These are phyloP conservation scores for Sporothrix sp. DNA, from an alignment of 2,329 filamentous ascomycete genomes.

Conservation along the genomic window DNA sequence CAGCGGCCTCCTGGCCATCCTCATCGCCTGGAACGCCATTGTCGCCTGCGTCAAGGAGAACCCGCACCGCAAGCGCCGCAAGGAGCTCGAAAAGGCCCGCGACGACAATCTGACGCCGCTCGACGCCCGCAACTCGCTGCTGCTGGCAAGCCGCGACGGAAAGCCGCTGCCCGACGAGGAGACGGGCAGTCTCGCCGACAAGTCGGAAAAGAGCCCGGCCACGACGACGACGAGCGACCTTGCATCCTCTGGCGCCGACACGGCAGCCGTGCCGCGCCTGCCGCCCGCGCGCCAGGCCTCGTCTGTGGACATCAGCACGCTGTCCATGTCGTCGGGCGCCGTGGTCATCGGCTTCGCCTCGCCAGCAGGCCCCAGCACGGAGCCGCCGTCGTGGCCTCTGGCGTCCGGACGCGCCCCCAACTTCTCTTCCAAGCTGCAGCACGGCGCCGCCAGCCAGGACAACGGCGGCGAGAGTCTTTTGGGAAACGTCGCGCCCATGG, in stretches of 20 bases:
- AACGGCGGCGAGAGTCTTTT: neutral
- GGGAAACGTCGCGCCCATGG: conserved; percentile 4
- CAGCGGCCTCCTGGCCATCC: conserved; percentile 71
- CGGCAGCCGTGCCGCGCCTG: neutral
- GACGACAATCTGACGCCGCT: conserved; percentile 81
- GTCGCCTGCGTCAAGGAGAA: conserved; percentile 77
- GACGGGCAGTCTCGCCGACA: neutral
- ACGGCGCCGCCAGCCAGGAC: neutral
- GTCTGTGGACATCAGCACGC: neutral
- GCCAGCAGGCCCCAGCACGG: neutral
- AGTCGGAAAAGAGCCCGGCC: neutral
- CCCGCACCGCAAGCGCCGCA: conserved; percentile 78
- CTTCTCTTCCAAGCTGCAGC: neutral
- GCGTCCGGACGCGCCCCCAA: neutral
- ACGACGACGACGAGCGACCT: neutral
- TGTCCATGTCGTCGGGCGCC: conserved; percentile 2
- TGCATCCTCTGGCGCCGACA: neutral
- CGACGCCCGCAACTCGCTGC: conserved; percentile 76
- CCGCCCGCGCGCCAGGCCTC: conserved; percentile 4
- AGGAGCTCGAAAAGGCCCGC: conserved; percentile 74
- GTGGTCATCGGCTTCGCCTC: conserved; percentile 10
- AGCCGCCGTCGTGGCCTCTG: neutral
- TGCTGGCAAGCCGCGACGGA: conserved; percentile 48
- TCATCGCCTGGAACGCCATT: conserved; percentile 83
- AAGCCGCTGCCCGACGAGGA: conserved; percentile 13